Base-by-base conservation (phyloP, 140 eudicot genomes). In the Bidens hawaiensis region DNA sequence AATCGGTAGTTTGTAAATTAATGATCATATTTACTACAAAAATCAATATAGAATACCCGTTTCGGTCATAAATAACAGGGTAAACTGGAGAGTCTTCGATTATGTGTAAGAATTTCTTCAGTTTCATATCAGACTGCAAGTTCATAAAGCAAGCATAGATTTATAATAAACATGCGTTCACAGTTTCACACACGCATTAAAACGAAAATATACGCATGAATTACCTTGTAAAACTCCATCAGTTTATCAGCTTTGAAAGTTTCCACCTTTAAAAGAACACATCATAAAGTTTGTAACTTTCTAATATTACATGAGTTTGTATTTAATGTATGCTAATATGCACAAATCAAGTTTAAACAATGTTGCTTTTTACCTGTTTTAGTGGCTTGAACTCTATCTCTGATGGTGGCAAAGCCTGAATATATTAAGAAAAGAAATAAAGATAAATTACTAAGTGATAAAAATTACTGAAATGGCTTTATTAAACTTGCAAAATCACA, bases 361-460 rank as follows among this genome's bases (percentile, higher is more conserved):
- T 48, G 69, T n/a, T 27, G n/a, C 43, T 30, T 47, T 72, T 34
- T 81, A 90, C 97, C 96, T 91, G 98, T 49, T 91, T 87, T 75
- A 91, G 81, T 40, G 98, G 98, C 63, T 73, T 79, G 58, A 91
- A 87, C 67, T 78, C 87, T 57, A 91, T 91, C 51, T 87, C 85
- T 65, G 78, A 64, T 13, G 98, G 98, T 48, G 95, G 75, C 69
- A 91, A 78, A 45, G 96, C 98, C 98, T 91, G 88, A 58, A 46
- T 27, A 54, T 64, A 65, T 45, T 1, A 17, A 50, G 16, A 52
- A 4, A 23, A 46, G 6, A n/a, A n/a, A n/a, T n/a, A 57, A 38
- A 63, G 42, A 81, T 42, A 7, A 52, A 58, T 53, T 54, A 47
- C 25, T 47, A 26, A 15, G 38, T 42, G 27, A 56, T 15, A 24